These are phyloP conservation scores for Aspergillus coremiiformis DNA, from an alignment of 495 filamentous ascomycete species.

Conservation along the genomic window DNA sequence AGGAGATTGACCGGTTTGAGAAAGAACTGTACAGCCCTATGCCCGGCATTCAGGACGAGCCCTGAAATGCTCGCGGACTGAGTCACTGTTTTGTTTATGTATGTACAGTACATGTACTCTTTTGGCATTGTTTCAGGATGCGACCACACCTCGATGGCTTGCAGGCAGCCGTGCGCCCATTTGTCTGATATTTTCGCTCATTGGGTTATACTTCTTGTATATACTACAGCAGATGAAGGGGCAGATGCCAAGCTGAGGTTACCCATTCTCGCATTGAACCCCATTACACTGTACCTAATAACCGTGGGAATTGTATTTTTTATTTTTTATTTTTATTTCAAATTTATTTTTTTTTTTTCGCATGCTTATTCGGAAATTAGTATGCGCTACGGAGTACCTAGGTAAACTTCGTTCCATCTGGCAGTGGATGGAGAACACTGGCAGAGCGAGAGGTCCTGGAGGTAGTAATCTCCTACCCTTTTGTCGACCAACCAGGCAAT, in stretches of 20 bases:
- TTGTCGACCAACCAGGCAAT: too few species aligned
- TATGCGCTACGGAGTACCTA: too few species aligned
- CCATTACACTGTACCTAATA: neutral
- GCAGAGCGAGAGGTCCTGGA: too few species aligned
- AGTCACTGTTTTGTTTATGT: neutral
- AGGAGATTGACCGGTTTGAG: conserved; percentile 31
- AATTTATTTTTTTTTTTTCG: too few species aligned
- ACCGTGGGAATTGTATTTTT: neutral
- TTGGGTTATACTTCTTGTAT: neutral
- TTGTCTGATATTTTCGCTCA: neutral
- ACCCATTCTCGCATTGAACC: neutral
- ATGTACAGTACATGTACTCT: neutral
- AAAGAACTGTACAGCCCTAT: conserved; percentile 13
- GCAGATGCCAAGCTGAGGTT: neutral
- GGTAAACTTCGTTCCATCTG: too few species aligned
- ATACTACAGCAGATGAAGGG: neutral
- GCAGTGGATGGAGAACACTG: too few species aligned
- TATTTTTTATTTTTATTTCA: too few species aligned
- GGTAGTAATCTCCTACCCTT: too few species aligned
- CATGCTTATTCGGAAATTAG: neutral
- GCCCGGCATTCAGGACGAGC: neutral
- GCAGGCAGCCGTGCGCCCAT: conserved; percentile 5
- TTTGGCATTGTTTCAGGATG: neutral
- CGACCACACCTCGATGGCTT: neutral
- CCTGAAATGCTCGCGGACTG: neutral